These are phyloP conservation scores for Arthrobotrys conoides DNA, from an alignment of 2,329 filamentous ascomycete genomes.

Conservation along the genomic window DNA sequence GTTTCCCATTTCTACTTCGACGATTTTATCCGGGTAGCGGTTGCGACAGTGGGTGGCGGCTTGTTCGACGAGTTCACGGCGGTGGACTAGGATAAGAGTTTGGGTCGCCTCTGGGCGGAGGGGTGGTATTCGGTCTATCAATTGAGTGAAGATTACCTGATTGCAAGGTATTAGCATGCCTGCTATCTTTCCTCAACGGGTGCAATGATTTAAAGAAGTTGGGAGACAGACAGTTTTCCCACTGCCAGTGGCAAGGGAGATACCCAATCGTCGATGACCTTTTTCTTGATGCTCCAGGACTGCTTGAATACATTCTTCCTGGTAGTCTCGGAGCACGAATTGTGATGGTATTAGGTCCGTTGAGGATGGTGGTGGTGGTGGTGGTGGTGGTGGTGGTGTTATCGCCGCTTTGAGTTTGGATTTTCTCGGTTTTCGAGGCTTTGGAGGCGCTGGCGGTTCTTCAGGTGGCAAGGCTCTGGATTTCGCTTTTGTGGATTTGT, in stretches of 20 bases:
- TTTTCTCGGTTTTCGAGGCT: background rate
- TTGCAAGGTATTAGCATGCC: background rate
- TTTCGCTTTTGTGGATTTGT: constrained; percentile 15
- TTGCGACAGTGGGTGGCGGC: constrained; percentile 85
- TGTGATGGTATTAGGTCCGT: constrained; percentile 37
- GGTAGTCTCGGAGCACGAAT: constrained; percentile 82
- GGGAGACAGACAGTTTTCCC: constrained; percentile 80
- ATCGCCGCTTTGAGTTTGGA: background rate
- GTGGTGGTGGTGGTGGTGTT: constrained; percentile 3
- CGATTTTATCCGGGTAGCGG: constrained; percentile 82
- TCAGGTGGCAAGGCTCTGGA: background rate
- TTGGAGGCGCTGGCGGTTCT: background rate
- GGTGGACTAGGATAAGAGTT: constrained; percentile 91
- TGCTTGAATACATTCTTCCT: constrained; percentile 90
- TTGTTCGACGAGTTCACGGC: constrained; percentile 93
- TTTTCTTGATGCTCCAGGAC: constrained; percentile 78
- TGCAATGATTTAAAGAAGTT: background rate
- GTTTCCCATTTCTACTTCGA: constrained; percentile 93
- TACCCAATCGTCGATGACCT: constrained; percentile 83
- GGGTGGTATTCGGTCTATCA: constrained; percentile 82
- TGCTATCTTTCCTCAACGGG: background rate
- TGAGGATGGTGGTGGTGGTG: background rate
- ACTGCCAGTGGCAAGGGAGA: constrained; percentile 88
- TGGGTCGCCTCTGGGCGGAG: constrained; percentile 73
- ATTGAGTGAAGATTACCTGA: constrained; percentile 93